phyloP scores from a whole-genome alignment of 192 early-diverging fungal genomes.

The Rhizoclosmatium sp. region DNA sequence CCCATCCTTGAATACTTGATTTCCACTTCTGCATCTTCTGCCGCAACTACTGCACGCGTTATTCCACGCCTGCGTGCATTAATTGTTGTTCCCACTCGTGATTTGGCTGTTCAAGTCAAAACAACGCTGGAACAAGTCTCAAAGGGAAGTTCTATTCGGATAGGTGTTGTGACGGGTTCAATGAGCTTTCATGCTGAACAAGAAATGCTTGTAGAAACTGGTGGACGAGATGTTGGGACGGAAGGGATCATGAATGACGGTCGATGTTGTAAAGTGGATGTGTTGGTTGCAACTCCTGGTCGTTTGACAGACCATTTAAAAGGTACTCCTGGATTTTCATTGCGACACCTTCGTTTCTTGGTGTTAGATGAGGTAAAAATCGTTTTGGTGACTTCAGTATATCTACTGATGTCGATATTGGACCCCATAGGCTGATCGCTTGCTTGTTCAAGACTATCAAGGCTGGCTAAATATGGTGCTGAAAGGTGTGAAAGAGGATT shows the following conservation, averaged over 20 bases:
- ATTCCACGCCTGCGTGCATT: slow-evolving; percentile 86
- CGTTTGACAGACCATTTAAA: slow-evolving; percentile 90
- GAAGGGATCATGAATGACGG: slow-evolving; percentile 41
- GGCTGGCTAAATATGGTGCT: slow-evolving; percentile 88
- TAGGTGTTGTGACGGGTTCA: slow-evolving; percentile 80
- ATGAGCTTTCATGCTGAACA: slow-evolving; percentile 78
- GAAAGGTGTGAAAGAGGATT: slow-evolving; percentile 46
- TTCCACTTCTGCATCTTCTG: not conserved
- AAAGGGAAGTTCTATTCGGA: slow-evolving; percentile 77
- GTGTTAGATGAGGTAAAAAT: slow-evolving; percentile 82
- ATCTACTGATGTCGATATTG: not conserved
- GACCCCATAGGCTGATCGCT: slow-evolving; percentile 73
- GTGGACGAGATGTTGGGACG: slow-evolving; percentile 23
- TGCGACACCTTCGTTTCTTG: slow-evolving; percentile 91
- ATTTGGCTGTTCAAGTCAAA: slow-evolving; percentile 89
- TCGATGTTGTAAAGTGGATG: slow-evolving; percentile 80
- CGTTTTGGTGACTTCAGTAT: not conserved
- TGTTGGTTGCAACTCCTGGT: slow-evolving; percentile 95
- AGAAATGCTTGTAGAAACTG: slow-evolving; percentile 43
- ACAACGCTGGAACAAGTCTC: slow-evolving; percentile 82
- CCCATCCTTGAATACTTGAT: slow-evolving; percentile 87
- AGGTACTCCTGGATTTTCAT: slow-evolving; percentile 84
- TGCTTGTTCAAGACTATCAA: slow-evolving; percentile 90
- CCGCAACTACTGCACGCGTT: slow-evolving; percentile 58
- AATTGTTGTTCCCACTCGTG: slow-evolving; percentile 91